These are phyloP conservation scores for Colletotrichum aenigma DNA, from an alignment of 2,329 filamentous ascomycete genomes.

Conservation along the genomic window DNA sequence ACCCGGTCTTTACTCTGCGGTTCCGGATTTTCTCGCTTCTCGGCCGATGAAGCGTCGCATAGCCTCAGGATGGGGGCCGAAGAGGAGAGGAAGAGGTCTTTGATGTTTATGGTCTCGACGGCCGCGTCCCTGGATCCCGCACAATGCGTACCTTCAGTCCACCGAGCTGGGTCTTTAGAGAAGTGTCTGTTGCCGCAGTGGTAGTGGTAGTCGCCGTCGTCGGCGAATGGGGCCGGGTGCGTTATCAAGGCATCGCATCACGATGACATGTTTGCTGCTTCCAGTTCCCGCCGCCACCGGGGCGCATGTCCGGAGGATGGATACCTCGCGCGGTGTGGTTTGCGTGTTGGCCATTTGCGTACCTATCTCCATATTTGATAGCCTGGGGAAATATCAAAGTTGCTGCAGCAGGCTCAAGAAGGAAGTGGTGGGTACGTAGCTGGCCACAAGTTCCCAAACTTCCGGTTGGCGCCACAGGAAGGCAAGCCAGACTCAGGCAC, in stretches of 20 bases:
- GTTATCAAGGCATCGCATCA: not conserved
- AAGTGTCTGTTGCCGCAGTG: not conserved
- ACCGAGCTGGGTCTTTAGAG: not conserved
- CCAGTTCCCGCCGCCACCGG: not conserved
- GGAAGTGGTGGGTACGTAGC: not conserved
- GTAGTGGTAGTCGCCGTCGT: not conserved
- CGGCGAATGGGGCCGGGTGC: not conserved
- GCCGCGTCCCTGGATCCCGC: not conserved
- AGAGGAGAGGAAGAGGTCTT: not conserved
- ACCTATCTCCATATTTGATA: conserved; percentile 1
- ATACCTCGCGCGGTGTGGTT: not conserved
- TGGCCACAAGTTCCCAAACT: not conserved
- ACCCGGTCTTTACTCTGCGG: not conserved
- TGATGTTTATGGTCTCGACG: not conserved
- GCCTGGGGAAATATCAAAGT: not conserved
- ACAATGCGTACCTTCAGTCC: not conserved
- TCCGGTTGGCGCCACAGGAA: not conserved
- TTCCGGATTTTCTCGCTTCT: not conserved
- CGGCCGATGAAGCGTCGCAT: not conserved
- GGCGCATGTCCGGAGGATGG: not conserved
- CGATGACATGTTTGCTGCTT: not conserved
- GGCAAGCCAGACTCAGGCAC: not conserved
- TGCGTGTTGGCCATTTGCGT: not conserved
- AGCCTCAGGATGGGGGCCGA: not conserved
- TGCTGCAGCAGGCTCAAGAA: not conserved